phyloP scores from a whole-genome alignment of 805 yeast genomes.

The Saccharomyces jurei region DNA sequence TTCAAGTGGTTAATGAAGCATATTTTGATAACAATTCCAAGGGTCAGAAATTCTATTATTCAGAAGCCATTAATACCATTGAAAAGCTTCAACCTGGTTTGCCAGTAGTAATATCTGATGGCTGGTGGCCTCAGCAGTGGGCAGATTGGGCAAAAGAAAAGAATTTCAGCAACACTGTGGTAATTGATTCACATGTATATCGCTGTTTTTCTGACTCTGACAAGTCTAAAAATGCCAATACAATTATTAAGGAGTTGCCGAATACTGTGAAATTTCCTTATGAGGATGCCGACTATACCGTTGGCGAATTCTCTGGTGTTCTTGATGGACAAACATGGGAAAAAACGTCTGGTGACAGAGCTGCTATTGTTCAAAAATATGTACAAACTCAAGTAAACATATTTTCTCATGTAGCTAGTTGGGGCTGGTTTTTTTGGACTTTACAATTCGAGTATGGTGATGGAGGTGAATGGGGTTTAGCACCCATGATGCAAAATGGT shows the following conservation, averaged over 20 bases:
- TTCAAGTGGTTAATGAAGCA: constrained; percentile 83
- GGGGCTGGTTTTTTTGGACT: constrained; percentile 88
- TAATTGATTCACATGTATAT: constrained; percentile 80
- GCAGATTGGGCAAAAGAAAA: constrained; percentile 47
- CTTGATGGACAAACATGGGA: constrained; percentile 72
- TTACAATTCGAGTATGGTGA: constrained; percentile 77
- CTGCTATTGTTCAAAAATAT: constrained; percentile 47
- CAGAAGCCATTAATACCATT: constrained; percentile 53
- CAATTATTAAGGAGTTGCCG: constrained; percentile 52
- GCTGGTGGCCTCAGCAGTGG: constrained; percentile 87
- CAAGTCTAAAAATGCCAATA: constrained; percentile 52
- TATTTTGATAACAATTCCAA: constrained; percentile 49
- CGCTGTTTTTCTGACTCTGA: constrained; percentile 78
- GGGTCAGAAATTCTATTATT: constrained; percentile 53
- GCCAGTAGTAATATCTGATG: constrained; percentile 81
- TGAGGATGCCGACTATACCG: constrained; percentile 55
- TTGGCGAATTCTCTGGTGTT: constrained; percentile 90
- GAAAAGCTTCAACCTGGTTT: constrained; percentile 45
- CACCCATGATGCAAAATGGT: constrained; percentile 62
- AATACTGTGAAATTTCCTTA: constrained; percentile 39
- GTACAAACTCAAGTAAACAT: constrained; percentile 49
- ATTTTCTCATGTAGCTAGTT: constrained; percentile 45
- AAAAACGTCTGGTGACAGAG: constrained; percentile 39
- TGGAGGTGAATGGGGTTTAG: constrained; percentile 96
- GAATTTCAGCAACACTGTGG: constrained; percentile 45